Base-by-base conservation (phyloP, 139 green algal species). In the Chlamydomonas schloesseri region DNA sequence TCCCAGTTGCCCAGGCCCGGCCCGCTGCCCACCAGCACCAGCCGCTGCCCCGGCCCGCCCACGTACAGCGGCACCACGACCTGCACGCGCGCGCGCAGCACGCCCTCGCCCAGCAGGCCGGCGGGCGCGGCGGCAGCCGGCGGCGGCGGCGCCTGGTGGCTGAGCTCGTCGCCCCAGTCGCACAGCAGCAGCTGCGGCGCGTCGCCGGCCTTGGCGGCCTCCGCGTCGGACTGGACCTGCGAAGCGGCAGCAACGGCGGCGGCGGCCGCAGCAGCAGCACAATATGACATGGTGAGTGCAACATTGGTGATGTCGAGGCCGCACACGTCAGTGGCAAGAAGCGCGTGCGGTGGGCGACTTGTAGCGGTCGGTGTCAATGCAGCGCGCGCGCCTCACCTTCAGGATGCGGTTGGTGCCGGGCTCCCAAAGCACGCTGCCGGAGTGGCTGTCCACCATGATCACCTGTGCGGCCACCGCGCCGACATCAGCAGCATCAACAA, bases 1-100 rank as follows among this genome's bases (percentile, higher is more conserved):
- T 89, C 70, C 88, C 88, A 91, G 58, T 29, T 24, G 50, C 80
- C 80, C 80, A 86, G 80, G 68, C 71, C 80, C 21, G 80, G 68
- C 23, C 2, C 28, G 50, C 33, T 71, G 50, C 80, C 80, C 68
- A 86, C 68, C 80, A 86, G 33, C 50, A 79, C 80, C 80, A 86
- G 68, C 68, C 68, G 21, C 80, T 86, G 80, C 10, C 80, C 80
- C 50, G 50, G 50, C 10, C 50, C 68, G 13, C 80, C 68, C 80
- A 86, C 80, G 68, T 62, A 86, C 8, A 86, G 80, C 18, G 80
- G 80, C 33, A 86, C 80, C 68, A 86, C 80, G 13, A 86, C 5
- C 68, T 86, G 80, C 68, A 86, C 80, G 0, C 80, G 80, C 5
- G 80, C 80, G 50, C 68, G 80, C 24, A 77, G 80, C 6, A 64